phyloP scores from a whole-genome alignment of 1,139 yeast species.

The Pichia sp. region DNA sequence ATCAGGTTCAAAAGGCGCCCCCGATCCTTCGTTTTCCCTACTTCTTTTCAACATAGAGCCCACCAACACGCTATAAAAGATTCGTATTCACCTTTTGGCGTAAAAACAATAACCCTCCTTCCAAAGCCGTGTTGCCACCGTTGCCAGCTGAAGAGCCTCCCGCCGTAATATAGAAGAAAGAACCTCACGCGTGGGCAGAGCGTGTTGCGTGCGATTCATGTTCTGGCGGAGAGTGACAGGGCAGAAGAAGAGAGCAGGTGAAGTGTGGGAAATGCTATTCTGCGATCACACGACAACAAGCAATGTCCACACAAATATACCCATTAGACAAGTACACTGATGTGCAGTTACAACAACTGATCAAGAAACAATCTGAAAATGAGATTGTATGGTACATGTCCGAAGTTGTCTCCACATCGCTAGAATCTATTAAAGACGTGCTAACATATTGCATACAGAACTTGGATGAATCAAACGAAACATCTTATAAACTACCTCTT shows the following conservation, averaged over 20 bases:
- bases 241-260: too few relatives aligned
- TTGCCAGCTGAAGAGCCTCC: too few relatives aligned
- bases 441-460: constrained; percentile 22
- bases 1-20: not conserved
- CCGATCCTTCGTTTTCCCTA: not conserved
- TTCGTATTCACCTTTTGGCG: too few relatives aligned
- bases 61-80: constrained; percentile 11
- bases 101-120: too few relatives aligned
- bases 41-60: constrained; percentile 2
- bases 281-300: too few relatives aligned
- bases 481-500: constrained; percentile 28
- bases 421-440: constrained; percentile 28
- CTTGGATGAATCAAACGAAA: constrained; percentile 24
- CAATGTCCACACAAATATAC: constrained; percentile 26
- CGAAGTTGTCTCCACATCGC: constrained; percentile 26
- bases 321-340: constrained; percentile 2
- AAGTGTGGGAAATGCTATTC: too few relatives aligned
- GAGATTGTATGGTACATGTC: constrained; percentile 29
- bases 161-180: too few relatives aligned
- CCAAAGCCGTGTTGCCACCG: too few relatives aligned
- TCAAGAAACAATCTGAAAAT: constrained; percentile 13
- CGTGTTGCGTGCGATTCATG: too few relatives aligned
- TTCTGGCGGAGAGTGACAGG: too few relatives aligned
- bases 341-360: constrained; percentile 7
- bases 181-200: too few relatives aligned